phyloP scores from a whole-genome alignment of 2,329 filamentous ascomycete genomes.

The Penicillium vulpinum region DNA sequence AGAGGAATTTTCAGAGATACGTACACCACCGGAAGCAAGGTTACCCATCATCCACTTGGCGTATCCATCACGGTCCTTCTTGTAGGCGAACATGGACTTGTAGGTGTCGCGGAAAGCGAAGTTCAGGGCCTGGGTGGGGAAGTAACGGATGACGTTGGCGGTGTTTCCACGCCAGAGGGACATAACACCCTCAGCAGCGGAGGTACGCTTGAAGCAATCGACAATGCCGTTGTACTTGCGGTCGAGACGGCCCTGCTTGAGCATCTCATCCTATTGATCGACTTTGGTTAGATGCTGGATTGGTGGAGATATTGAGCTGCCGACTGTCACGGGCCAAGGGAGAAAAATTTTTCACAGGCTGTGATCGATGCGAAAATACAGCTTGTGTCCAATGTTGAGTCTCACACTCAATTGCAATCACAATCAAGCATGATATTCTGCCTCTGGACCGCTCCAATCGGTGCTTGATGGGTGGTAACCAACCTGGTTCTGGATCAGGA shows the following conservation, averaged over 20 bases:
- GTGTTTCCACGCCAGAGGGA: slow-evolving; percentile 99
- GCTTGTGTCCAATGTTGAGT: not conserved
- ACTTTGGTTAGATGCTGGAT: slow-evolving; percentile 12
- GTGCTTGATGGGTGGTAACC: slow-evolving; percentile 41
- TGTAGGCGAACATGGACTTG: slow-evolving; percentile 99
- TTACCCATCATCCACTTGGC: slow-evolving; percentile 99
- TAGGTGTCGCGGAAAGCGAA: slow-evolving; percentile 99
- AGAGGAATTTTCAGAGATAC: slow-evolving; percentile 41
- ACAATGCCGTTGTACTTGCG: slow-evolving; percentile 90
- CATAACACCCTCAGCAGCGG: slow-evolving; percentile 86
- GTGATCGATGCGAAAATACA: not conserved
- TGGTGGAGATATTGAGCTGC: not conserved
- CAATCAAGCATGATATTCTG: not conserved
- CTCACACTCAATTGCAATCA: not conserved
- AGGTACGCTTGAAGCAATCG: slow-evolving; percentile 95
- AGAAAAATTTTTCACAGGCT: slow-evolving; percentile 20
- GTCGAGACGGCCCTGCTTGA: slow-evolving; percentile 97
- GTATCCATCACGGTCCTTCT: slow-evolving; percentile 99
- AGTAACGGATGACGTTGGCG: slow-evolving; percentile 99
- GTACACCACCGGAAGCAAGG: slow-evolving; percentile 99
- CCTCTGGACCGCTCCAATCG: slow-evolving; percentile 1
- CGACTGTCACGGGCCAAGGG: slow-evolving; percentile 6
- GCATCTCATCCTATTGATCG: slow-evolving; percentile 91
- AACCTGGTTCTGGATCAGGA: slow-evolving; percentile 99
- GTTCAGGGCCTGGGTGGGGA: slow-evolving; percentile 99